Evolutionary conservation across 108 stramenopile species (phyloP).

Genomic region (Poteriospumella lacustris): DNA sequence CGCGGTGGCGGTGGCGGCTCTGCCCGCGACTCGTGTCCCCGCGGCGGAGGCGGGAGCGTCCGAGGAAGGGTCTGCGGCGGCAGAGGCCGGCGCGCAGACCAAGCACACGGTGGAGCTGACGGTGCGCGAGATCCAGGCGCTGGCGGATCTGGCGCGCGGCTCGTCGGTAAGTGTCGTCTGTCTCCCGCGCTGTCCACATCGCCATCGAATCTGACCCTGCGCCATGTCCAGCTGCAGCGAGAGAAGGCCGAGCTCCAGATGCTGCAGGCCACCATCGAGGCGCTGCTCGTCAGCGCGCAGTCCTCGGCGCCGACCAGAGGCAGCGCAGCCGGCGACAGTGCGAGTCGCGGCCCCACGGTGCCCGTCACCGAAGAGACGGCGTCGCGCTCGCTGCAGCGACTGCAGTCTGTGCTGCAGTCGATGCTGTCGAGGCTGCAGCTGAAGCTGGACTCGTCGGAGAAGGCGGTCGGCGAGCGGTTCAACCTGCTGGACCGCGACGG

Average conservation of each 20-base stretch:
- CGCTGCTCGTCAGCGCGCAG: background rate
- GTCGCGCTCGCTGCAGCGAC: conserved; percentile 15
- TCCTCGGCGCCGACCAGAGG: background rate
- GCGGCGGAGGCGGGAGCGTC: conserved; percentile 24
- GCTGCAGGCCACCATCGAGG: background rate
- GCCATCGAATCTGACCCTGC: background rate
- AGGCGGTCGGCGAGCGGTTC: conserved; percentile 87
- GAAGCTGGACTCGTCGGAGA: conserved; percentile 75
- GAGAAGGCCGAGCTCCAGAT: conserved; percentile 43
- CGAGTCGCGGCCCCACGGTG: background rate
- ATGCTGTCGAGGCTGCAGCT: conserved; percentile 88
- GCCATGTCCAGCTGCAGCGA: conserved; percentile 12
- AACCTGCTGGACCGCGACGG: conserved; percentile 89
- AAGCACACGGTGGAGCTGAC: conserved; percentile 33
- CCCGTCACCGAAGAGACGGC: background rate
- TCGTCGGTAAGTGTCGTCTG: conserved; percentile 34
- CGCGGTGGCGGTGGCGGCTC: background rate
- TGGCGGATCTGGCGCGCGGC: conserved; percentile 39
- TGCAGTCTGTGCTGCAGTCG: conserved; percentile 70
- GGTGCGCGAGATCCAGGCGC: conserved; percentile 39
- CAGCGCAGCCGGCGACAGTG: background rate
- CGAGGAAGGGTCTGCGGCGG: background rate
- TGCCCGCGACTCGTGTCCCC: background rate
- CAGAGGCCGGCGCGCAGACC: background rate
- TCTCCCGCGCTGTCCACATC: no score